Evolutionary conservation across 768 basidiomycete genomes (phyloP).

Genomic region (Udeniomyces megalosporus): DNA sequence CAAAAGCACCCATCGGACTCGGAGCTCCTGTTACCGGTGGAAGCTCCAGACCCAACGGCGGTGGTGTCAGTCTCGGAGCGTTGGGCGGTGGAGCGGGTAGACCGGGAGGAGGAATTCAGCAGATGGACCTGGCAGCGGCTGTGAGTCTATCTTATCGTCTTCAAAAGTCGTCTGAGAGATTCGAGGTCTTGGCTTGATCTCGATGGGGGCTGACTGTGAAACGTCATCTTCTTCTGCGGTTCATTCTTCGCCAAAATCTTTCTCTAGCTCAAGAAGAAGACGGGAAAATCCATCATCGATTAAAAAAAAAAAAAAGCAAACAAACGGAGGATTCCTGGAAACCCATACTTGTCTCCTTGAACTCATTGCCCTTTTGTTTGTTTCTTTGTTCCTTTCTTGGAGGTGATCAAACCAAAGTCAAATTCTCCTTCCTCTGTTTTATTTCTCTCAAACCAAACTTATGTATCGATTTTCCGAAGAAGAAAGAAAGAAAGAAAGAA

Average conservation of each 20-base stretch:
- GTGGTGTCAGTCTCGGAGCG: not conserved
- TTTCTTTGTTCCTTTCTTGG: too few species aligned
- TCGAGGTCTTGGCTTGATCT: not conserved
- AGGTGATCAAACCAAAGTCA: too few species aligned
- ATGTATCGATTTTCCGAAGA: too few species aligned
- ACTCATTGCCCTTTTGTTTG: too few species aligned
- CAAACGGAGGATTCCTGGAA: too few species aligned
- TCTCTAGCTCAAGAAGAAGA: conserved; percentile 3
- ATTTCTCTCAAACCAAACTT: too few species aligned
- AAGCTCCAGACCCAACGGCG: not conserved
- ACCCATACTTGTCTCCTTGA: too few species aligned
- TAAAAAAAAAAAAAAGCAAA: not conserved
- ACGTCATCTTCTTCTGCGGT: too few species aligned
- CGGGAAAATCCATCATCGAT: conserved; percentile 5
- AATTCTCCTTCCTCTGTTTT: too few species aligned
- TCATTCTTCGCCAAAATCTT: too few species aligned
- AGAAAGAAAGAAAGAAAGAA: too few species aligned
- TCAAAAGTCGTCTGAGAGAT: not conserved
- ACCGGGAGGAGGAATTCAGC: conserved; percentile 33
- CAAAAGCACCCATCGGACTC: conserved; percentile 22
- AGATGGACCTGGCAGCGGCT: conserved; percentile 67
- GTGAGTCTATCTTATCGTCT: conserved; percentile 29
- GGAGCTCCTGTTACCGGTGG: conserved; percentile 14
- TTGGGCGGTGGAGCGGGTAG: conserved; percentile 8
- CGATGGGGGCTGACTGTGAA: not conserved